A percentile compares a stretch with the other conserved stretches of the same genome.
These are phyloP conservation scores for Ogataea corticis DNA, from an alignment of 805 yeast genomes.

Conservation along the genomic window DNA sequence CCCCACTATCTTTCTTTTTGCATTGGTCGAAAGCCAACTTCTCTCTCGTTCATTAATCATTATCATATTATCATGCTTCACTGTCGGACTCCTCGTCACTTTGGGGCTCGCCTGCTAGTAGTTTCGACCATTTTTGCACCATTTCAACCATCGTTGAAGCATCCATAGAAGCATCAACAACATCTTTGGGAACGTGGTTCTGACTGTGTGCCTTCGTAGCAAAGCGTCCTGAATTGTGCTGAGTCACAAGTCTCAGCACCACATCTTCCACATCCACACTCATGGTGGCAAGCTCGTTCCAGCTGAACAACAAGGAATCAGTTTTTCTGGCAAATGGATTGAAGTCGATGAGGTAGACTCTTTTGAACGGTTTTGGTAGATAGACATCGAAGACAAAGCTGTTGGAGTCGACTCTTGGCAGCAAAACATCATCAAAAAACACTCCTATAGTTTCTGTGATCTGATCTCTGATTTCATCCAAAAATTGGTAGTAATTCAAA, in stretches of 20 bases:
- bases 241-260: conserved; percentile 65
- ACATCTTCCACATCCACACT: conserved; percentile 37
- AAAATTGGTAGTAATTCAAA: conserved; percentile 74
- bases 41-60: not conserved
- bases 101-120: conserved; percentile 30
- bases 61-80: conserved; percentile 4
- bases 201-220: conserved; percentile 83
- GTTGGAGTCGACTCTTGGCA: conserved; percentile 51
- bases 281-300: conserved; percentile 68
- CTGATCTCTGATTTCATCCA: conserved; percentile 51
- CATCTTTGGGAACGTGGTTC: conserved; percentile 87
- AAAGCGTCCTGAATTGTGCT: conserved; percentile 72
- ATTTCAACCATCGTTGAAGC: conserved; percentile 69
- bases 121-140: conserved; percentile 54
- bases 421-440: conserved; percentile 53
- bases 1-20: not conserved
- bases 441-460: conserved; percentile 49
- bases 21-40: not conserved
- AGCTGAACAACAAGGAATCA: conserved; percentile 75
- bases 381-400: conserved; percentile 78
- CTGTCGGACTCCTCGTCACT: conserved; percentile 19
- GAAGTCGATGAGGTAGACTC: conserved; percentile 74
- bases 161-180: conserved; percentile 78
- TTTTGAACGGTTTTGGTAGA: conserved; percentile 70
- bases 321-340: conserved; percentile 83